Evolutionary conservation across 1,284 basidiomycete species (phyloP), one percentile per base, ranked within the genome.

Genomic region (Sanghuangporus sanghuang): DNA sequence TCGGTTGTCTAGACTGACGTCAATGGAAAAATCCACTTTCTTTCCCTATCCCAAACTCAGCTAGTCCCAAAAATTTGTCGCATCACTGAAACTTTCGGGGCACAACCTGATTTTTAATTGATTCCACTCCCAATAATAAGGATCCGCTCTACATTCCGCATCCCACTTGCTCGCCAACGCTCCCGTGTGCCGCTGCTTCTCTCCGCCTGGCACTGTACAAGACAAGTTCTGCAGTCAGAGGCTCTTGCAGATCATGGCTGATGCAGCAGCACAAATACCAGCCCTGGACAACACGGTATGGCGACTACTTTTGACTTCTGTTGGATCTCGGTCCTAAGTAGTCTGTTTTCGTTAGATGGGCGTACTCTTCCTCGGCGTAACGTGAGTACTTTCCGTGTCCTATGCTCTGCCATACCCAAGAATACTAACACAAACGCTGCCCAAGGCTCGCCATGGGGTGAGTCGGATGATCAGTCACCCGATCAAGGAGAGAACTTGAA

Each of bases 211-310:
- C 4, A 32, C 27, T 32, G 27, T 5, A 4, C n/a, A 32, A 3
- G 27, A 32, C 27, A 32, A 32, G 27, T 32, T 32, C 27, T 32
- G 27, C 27, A 32, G 27, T 32, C 27, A 32, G 27, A 32, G 27
- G 27, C 27, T 32, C 3, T 32, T 32, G 27, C 27, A 5, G 27
- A 32, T 32, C 27, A 63, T 62, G 54, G 18, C 55, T 16, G 56
- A 49, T 32, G 32, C 57, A 16, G 9, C 44, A 39, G 23, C 63
- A 14, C 16, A 60, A 27, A 8, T 64, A 11, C 58, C 63, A 18
- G 63, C 59, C 18, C 38, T 65, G 36, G 61, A 65, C 60, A 62
- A 65, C 57, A 65, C 64, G 7, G 60, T 65, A 38, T 12, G 64
- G 48, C 23, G 18, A 7, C 2, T 46, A 3, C 3, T 44, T 11